Evolutionary conservation across 2,329 filamentous ascomycete species (phyloP), one percentile per base, ranked within the genome.

Genomic region (Nannizziopsis arthrosporioides): DNA sequence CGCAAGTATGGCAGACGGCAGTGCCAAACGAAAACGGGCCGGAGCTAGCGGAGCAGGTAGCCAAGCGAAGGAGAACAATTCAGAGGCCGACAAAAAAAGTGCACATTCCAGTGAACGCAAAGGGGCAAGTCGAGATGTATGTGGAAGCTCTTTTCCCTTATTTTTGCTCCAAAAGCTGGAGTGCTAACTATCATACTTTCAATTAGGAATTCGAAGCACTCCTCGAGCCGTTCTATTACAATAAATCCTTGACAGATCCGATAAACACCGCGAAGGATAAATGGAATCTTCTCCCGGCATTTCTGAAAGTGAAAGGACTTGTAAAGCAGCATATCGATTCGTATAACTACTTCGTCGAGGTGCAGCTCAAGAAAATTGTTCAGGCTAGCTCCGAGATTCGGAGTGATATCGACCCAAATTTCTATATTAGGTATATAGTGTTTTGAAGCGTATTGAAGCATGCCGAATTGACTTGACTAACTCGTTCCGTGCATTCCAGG

Each of bases 281-380:
- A 74, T 95, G 90, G 79, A 94, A 96, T 64, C 74, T 98, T 37
- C 71, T 98, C 22, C 93, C 92, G 0, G 92, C 92, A n/a, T 98
- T 98, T 66, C 72, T 98, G 51, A 95, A 95, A 67, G 89, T 95
- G 59, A 98, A 98, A 68, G 89, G 89, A 49, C 73, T 95, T 49
- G 89, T 95, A 46, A 95, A 95, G 67, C 90, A 96, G 73, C 89
- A 95, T 66, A 90, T 94, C 62, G 93, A 98, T 71, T 96, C 92
- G 18, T 98, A 93, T 75, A 95, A 98, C 69, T 94, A 92, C 69
- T 96, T 98, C 59, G 84, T 95, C 56, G 87, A 98, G 58, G 84
- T 93, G 49, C 89, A 96, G 63, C 81, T 98, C 65, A 94, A 94
- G 69, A 89, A 95, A 59, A 98, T 98, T 57, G 84, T 98, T 56